These are phyloP conservation scores for Closterium sp. DNA, from an alignment of 139 green algal species.

Conservation along the genomic window DNA sequence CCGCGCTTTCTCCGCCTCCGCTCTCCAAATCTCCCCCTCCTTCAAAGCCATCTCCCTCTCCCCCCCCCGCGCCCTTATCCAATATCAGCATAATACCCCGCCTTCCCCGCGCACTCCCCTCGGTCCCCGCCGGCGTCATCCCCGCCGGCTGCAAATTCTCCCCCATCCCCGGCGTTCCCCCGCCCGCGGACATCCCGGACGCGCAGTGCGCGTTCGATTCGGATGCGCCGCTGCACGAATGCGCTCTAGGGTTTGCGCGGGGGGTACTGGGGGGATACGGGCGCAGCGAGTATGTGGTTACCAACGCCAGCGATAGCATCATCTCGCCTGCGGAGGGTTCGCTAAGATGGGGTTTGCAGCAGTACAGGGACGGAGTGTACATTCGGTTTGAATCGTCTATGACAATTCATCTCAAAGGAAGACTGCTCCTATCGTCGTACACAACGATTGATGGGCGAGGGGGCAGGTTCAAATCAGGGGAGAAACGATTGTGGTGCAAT, in stretches of 20 bases:
- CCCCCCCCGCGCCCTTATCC: background rate
- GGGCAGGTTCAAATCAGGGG: background rate
- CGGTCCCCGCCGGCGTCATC: background rate
- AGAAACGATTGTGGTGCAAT: background rate
- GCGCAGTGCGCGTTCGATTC: background rate
- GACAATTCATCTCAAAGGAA: background rate
- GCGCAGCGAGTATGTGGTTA: background rate
- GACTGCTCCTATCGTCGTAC: constrained; percentile 6
- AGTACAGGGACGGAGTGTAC: background rate
- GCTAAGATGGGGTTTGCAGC: constrained; percentile 6
- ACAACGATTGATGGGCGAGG: constrained; percentile 15
- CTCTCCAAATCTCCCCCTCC: background rate
- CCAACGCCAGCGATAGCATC: background rate
- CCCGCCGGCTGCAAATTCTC: background rate
- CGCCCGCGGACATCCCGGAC: background rate
- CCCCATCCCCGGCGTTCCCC: background rate
- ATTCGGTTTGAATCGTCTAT: background rate
- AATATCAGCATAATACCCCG: background rate
- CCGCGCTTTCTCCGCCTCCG: background rate
- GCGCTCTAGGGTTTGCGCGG: background rate
- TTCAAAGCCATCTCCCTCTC: background rate
- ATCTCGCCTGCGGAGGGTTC: background rate
- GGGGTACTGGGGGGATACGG: background rate
- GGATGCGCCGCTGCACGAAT: constrained; percentile 1
- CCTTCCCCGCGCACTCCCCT: background rate